Evolutionary conservation across 305 asterid genomes (phyloP), one percentile per base, ranked within the genome.

Genomic region (Fraxinus platypoda): DNA sequence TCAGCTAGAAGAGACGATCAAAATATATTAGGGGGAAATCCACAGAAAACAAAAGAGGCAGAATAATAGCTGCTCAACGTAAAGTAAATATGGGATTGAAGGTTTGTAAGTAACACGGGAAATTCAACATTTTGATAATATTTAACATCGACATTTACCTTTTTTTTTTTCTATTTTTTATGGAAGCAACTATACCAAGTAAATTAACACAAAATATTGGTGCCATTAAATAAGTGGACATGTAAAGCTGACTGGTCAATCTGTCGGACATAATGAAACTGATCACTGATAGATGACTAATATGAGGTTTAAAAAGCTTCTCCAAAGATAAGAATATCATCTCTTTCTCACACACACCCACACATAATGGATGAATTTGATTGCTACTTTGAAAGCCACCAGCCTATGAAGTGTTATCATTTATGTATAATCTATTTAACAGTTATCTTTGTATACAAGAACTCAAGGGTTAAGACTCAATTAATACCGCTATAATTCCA

Each of bases 1-100:
- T 94, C 90, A 80, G 94, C 98, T 94, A 78, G n/a, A 81, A 57
- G 46, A 66, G 73, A 77, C 33, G 19, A 81, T 35, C 78, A 11
- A 43, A 12, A 72, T 43, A 49, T 25, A 64, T 33, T 19, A 81
- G 37, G 76, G 38, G 68, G 72, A 30, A 43, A 17, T 43, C 49
- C 25, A 46, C 35, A 78, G 64, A 62, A 64, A 77, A 76, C 8
- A 76, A 34, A n/a, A 80, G 31, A 57, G 28, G 3, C 13, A 11
- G 43, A 75, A 11, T 13, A 76, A 15, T 28, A 71, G 74, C 31
- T 19, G 30, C 70, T 59, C 73, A 66, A 66, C n/a, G 15, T 66
- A 66, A 26, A 66, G 73, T 25, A 66, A 59, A 19, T 1, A 57
- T 25, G 33, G n/a, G 72, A 62, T 23, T 23, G 33, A 62, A 9